Conservation (phyloP, 2,329 filamentous ascomycete genomes). For the Trichoderma sp. region DNA sequence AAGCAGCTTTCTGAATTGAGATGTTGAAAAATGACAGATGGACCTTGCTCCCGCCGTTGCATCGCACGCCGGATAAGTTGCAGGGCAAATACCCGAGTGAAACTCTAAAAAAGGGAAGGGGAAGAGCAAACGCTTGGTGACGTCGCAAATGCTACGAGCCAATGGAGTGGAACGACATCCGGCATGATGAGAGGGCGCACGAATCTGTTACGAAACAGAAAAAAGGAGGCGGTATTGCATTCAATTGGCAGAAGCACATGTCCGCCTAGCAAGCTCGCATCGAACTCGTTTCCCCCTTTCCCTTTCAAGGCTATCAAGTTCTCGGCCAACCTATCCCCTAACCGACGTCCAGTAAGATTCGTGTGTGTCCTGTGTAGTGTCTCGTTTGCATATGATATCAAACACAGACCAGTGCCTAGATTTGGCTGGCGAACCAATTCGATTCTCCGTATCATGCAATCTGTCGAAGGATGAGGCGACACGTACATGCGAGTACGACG, state of each 20-base stretch:
- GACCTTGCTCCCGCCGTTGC: not conserved
- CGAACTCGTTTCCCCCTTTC: constrained; percentile 1
- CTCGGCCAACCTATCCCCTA: constrained; percentile 1
- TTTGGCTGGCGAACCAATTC: not conserved
- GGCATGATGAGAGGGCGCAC: not conserved
- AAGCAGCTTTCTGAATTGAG: not conserved
- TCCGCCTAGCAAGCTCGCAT: not conserved
- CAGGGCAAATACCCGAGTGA: constrained; percentile 15
- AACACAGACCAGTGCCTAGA: not conserved
- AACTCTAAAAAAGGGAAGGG: not conserved
- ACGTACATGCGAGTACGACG: not conserved
- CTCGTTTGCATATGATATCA: not conserved
- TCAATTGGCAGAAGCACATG: not conserved
- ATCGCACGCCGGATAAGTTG: constrained; percentile 11
- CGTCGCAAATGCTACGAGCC: not conserved
- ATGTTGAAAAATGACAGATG: not conserved
- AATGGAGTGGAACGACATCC: constrained; percentile 1
- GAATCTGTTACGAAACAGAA: constrained; percentile 12
- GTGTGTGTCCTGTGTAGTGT: not conserved
- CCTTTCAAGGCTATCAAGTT: not conserved
- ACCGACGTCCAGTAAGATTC: not conserved
- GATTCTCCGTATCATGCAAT: not conserved
- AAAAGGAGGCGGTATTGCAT: not conserved
- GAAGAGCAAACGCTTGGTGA: constrained; percentile 15
- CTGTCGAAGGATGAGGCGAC: not conserved